phyloP scores from a whole-genome alignment of 179 eudicot genomes.

The Heliamphora pulchella region DNA sequence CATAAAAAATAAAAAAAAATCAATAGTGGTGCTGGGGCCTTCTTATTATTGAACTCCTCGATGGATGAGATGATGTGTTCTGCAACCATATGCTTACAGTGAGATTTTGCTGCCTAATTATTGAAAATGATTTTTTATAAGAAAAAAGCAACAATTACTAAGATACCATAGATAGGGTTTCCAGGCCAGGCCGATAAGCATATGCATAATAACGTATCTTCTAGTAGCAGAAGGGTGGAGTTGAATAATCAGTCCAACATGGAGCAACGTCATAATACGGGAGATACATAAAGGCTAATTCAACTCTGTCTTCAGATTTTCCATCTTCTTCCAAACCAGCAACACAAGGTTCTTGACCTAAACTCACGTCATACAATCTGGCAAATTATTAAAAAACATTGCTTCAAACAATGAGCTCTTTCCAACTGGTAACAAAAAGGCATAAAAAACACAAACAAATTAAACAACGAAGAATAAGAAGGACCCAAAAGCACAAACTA shows the following conservation, averaged over 20 bases:
- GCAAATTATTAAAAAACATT: background rate
- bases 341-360: constrained; percentile 62
- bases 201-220: constrained; percentile 84
- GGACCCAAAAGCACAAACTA: too few relatives aligned
- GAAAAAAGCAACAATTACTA: background rate
- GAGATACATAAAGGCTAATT: constrained; percentile 57
- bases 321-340: constrained; percentile 63
- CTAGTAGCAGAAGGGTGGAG: constrained; percentile 68
- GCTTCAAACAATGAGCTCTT: too few relatives aligned
- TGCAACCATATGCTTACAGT: constrained; percentile 44
- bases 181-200: constrained; percentile 69
- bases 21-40: constrained; percentile 62
- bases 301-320: constrained; percentile 73
- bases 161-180: constrained; percentile 70
- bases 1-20: constrained; percentile 57
- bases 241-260: constrained; percentile 44
- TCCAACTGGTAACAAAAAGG: too few relatives aligned
- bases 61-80: constrained; percentile 66
- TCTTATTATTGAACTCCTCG: constrained; percentile 67
- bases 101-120: background rate
- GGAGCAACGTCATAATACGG: constrained; percentile 57
- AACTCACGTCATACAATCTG: constrained; percentile 21
- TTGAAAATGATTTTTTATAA: background rate
- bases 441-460: too few relatives aligned
- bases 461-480: too few relatives aligned